Conservation (phyloP, 2,329 filamentous ascomycete genomes). For the Metarhizium humberi region DNA sequence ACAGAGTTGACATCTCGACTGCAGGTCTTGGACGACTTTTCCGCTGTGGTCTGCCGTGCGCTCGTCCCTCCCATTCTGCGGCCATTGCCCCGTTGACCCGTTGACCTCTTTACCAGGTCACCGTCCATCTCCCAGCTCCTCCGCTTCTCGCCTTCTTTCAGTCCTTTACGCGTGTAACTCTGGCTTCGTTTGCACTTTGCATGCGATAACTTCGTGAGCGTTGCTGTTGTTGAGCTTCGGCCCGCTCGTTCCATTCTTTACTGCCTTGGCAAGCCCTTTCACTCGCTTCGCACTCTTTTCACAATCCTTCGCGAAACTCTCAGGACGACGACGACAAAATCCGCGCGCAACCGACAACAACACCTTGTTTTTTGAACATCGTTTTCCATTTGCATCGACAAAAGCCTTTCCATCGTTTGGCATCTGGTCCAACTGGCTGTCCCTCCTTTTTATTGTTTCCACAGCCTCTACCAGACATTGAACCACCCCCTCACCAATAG, state of each 20-base stretch:
- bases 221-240: slow-evolving; percentile 5
- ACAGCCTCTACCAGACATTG: slow-evolving; percentile 7
- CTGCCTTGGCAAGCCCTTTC: slow-evolving; percentile 1
- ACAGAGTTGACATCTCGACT: not conserved
- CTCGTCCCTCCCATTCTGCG: not conserved
- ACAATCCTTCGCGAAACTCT: not conserved
- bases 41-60: not conserved
- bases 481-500: slow-evolving; percentile 12
- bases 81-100: not conserved
- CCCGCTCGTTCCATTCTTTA: slow-evolving; percentile 10
- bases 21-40: too few relatives aligned
- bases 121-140: not conserved
- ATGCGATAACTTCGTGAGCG: slow-evolving; percentile 4
- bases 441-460: slow-evolving; percentile 1
- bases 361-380: not conserved
- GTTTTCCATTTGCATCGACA: not conserved
- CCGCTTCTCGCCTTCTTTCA: not conserved
- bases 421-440: slow-evolving; percentile 16
- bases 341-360: not conserved
- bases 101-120: not conserved
- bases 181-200: not conserved
- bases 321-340: not conserved
- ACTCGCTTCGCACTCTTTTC: not conserved
- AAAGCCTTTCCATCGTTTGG: slow-evolving; percentile 10
- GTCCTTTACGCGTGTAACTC: not conserved